Base-by-base conservation (phyloP, 257 asterid genomes). In the Petunia secreta region DNA sequence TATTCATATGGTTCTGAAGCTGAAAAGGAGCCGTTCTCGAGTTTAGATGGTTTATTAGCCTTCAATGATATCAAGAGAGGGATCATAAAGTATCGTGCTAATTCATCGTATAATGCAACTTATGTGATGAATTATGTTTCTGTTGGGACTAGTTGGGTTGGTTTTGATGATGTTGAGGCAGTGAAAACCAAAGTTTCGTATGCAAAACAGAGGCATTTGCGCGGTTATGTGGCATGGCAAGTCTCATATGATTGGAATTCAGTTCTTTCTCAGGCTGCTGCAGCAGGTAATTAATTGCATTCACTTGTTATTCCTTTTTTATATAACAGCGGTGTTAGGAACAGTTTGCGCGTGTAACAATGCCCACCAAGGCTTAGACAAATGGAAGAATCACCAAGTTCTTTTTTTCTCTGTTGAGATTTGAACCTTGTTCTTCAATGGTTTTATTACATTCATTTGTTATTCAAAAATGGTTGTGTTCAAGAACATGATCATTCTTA, bases 151-250 rank as follows among this genome's bases (percentile, higher is more conserved):
- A 41, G 52, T 44, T 83, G 86, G 86, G 81, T 83, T 58, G 81
- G 83, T 9, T 83, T 53, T 46, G 86, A 83, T 83, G 86, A 65
- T 5, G 79, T 83, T 64, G 81, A 83, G 73, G 81, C 58, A 40
- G 62, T 79, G 58, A 83, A 59, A 75, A 62, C 83, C 13, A 80
- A 83, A 67, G 81, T 79, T 75, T 57, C 83, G 3, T 79, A 79
- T 46, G 83, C 78, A 64, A 83, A 75, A 52, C 78, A 80, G 81
- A 79, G 40, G 81, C 55, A 64, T 2, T 53, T 83, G 43, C 75
- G 48, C 4, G 83, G 83, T 0, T 83, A 83, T 50, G 69, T 73
- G 0, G 79, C 57, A 4, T 65, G 79, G 60, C 67, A 79, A 65
- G 67, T 80, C 9, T 59, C 83, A 43, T 9, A 75, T 55, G 86